phyloP scores from a whole-genome alignment of 345 rosid genomes.

The Moringa oleifera region DNA sequence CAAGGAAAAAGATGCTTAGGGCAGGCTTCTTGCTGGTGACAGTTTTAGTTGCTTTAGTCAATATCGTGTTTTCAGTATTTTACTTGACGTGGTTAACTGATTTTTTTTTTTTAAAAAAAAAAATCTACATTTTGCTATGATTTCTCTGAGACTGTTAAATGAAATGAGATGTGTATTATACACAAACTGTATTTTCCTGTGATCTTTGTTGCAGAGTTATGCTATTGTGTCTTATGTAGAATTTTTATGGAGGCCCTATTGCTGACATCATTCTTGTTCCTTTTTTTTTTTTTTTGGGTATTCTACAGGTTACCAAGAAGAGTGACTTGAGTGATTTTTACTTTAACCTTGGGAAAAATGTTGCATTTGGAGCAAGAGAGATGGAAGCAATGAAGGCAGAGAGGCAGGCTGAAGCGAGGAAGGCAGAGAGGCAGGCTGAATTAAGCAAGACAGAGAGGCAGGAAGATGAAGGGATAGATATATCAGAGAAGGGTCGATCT shows the following conservation, averaged over 20 bases:
- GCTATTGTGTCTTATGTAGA: background rate
- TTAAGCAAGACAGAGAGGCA: constrained; percentile 30
- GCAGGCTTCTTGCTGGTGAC: background rate
- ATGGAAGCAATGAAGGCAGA: constrained; percentile 35
- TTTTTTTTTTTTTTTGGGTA: constrained; percentile 10
- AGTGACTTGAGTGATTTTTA: constrained; percentile 78
- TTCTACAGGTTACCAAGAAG: constrained; percentile 79
- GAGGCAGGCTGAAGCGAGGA: constrained; percentile 32
- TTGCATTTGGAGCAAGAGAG: constrained; percentile 69
- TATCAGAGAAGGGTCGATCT: constrained; percentile 16
- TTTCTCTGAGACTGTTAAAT: no score
- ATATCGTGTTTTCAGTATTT: no score
- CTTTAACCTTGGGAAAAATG: constrained; percentile 72
- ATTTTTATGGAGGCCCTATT: background rate
- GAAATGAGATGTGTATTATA: no score
- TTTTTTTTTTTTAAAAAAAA: no score
- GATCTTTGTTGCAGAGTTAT: no score
- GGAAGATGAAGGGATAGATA: constrained; percentile 22
- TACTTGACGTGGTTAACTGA: no score
- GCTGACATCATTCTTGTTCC: no score
- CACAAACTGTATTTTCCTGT: no score
- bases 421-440: constrained; percentile 38
- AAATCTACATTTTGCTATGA: no score
- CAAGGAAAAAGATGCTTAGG: no score
- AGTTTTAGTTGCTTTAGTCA: background rate